Evolutionary conservation across 2,329 filamentous ascomycete genomes (phyloP), one percentile per base, ranked within the genome.

Genomic region (Xylariales sp.): DNA sequence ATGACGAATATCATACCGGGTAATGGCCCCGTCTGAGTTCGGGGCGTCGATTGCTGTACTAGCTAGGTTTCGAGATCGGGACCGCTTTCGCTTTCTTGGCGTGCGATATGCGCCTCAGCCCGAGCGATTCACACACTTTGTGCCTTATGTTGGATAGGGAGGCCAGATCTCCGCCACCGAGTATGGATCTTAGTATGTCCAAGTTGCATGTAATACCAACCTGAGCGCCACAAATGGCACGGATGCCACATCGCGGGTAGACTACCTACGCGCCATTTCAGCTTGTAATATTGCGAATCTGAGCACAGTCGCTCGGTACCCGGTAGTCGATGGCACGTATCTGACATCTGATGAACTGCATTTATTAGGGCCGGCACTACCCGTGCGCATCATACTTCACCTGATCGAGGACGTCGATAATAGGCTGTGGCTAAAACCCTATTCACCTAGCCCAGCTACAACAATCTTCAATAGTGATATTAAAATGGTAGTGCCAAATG

Each of bases 321-420:
- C 78, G 4, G 76, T 82, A 5, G 70, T 80, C 36, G 78, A 82
- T 45, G 76, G 76, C 19, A 71, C 63, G 7, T 77, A 74, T 42
- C 68, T 81, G 45, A 62, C 55, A 42, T 61, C 61, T 3, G 65
- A 71, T 47, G 68, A 71, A 6, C 61, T 73, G 5, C 57, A 70
- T 25, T 65, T 80, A 19, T 60, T 68, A 15, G 54, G 65, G 44
- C 66, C 64, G 6, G 66, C 64, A 1, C 66, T 75, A 0, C 65
- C 75, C 16, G 61, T 79, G 18, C 67, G 69, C 14, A 64, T 80
- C 10, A 73, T 82, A 51, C 78, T 78, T 55, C 77, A 77, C 39
- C n/a, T n/a, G n/a, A n/a, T n/a, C n/a, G n/a, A n/a, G n/a, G n/a
- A n/a, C n/a, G n/a, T n/a, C n/a, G n/a, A n/a, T n/a, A n/a, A n/a